Base-by-base conservation (phyloP, 2,329 filamentous ascomycete genomes). In the Talaromyces sp. region DNA sequence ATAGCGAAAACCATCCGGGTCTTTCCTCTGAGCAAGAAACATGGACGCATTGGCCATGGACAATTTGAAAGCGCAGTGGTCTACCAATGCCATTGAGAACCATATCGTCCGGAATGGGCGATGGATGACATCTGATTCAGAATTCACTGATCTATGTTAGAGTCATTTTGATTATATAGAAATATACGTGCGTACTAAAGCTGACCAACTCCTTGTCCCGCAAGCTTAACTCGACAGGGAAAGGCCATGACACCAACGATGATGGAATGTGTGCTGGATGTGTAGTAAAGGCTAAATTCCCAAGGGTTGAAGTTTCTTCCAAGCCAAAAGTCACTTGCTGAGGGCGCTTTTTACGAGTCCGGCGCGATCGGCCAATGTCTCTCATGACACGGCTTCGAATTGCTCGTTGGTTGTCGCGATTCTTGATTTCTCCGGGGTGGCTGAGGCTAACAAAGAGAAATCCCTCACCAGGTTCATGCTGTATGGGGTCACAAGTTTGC, bases 41-140 rank as follows among this genome's bases (percentile, higher is more conserved):
- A 69, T 65, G 27, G 67, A 61, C 6, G 67, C 67, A 54, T 69
- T 69, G 54, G 67, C 67, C 57, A 68, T 54, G 26, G 64, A 64
- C 29, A 69, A 56, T 12, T 62, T 63, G 35, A 68, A 65, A n/a
- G 67, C 67, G 48, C 63, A 68, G 32, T 27, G 19, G 58, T 69
- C 67, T 0, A 54, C 58, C 46, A 68, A 53, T 17, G 67, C 65
- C 67, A 69, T 66, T 6, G 63, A 61, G 35, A 68, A 69, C 67
- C 67, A 69, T 50, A 68, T 64, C 24, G 61, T 59, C n/a, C 67
- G 66, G 54, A 69, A 68, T 2, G 67, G 67, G 11, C 67, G 66
- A 51, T 66, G 68, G 4, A 66, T 60, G 46, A 67, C 65, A n/a
- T 65, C 66, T 48, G 59, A 58, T 19, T 61, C 59, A 26, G 59